Conservation (phyloP, 2,329 filamentous ascomycete genomes). For the Aspergillus piperis region DNA sequence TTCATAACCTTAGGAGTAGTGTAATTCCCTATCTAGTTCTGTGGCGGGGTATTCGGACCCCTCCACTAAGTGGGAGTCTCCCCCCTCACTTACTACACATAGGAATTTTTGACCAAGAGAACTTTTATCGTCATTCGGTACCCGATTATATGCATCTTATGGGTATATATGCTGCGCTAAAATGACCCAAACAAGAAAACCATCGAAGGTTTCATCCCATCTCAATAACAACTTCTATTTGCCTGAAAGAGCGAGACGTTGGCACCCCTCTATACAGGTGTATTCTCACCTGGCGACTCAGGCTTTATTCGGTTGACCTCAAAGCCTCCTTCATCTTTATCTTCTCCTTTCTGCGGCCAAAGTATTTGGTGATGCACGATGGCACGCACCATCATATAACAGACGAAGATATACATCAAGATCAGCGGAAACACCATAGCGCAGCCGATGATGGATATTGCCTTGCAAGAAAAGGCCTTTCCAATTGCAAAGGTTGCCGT, state of each 20-base stretch:
- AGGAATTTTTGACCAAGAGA: too few relatives aligned
- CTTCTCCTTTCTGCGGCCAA: conserved; percentile 72
- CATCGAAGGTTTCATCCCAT: too few relatives aligned
- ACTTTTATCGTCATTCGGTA: too few relatives aligned
- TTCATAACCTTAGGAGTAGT: too few relatives aligned
- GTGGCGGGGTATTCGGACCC: too few relatives aligned
- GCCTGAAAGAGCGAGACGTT: background rate
- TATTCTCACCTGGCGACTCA: conserved; percentile 18
- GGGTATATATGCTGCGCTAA: too few relatives aligned
- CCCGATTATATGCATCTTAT: too few relatives aligned
- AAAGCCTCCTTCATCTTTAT: conserved; percentile 64
- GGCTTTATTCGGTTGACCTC: conserved; percentile 37
- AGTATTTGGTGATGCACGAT: conserved; percentile 67
- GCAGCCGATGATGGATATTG: conserved; percentile 68
- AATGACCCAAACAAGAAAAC: too few relatives aligned
- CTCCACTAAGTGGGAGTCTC: too few relatives aligned
- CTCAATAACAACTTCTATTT: too few relatives aligned
- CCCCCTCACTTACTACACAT: too few relatives aligned
- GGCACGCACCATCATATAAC: conserved; percentile 69
- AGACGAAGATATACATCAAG: conserved; percentile 68
- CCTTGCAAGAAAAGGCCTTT: conserved; percentile 58
- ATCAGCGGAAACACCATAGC: conserved; percentile 68
- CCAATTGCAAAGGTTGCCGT: conserved; percentile 74
- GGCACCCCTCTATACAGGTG: conserved; percentile 18
- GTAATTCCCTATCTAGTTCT: too few relatives aligned